Percentiles rank a stretch among this genome's conserved stretches.
phyloP scores from a whole-genome alignment of 345 rosid species.

The Excoecaria agallocha region DNA sequence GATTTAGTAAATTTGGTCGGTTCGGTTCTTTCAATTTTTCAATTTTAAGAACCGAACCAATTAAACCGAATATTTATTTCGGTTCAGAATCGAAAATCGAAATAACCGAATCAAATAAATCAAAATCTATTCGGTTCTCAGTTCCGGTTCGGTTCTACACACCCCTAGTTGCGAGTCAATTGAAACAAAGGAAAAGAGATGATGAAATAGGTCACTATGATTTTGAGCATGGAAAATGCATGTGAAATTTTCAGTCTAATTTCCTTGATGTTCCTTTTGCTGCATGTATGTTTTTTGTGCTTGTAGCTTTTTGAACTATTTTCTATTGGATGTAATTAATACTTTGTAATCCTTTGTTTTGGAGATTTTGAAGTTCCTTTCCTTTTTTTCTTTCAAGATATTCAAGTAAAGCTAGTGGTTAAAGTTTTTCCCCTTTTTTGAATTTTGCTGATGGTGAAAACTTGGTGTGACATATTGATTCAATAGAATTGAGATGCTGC shows the following conservation, averaged over 20 bases:
- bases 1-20: no score
- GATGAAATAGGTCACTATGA: no score
- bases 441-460: not conserved
- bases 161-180: no score
- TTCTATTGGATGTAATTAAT: not conserved
- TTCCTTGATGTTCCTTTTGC: not conserved
- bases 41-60: no score
- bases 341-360: not conserved
- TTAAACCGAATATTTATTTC: no score
- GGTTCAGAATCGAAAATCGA: no score
- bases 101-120: no score
- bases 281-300: not conserved
- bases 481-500: not conserved
- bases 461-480: not conserved
- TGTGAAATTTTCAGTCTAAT: not conserved
- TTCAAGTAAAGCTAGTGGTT: not conserved
- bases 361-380: not conserved
- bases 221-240: no score
- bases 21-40: no score
- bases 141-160: no score
- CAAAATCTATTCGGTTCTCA: no score
- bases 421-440: not conserved
- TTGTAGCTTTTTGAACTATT: not conserved
- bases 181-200: not conserved
- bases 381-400: not conserved